These are phyloP conservation scores for Paulownia fortunei DNA, from an alignment of 257 asterid genomes.

Conservation along the genomic window DNA sequence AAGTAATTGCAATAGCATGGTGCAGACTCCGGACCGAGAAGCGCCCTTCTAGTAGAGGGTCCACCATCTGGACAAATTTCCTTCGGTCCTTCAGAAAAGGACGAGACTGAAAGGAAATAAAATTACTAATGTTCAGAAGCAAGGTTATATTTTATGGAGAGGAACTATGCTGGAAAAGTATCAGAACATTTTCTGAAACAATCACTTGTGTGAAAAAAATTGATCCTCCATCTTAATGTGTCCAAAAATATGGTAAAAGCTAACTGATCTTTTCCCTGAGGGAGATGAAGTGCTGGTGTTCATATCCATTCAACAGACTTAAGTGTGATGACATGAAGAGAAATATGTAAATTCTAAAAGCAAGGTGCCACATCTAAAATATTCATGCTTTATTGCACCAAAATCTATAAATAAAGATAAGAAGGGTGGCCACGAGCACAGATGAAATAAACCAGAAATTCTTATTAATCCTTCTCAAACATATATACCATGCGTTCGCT, in stretches of 20 bases:
- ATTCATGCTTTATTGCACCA: neutral
- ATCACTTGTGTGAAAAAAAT: neutral
- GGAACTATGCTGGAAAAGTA: neutral
- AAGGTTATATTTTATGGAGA: neutral
- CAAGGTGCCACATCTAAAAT: neutral
- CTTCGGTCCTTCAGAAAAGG: slow-evolving; percentile 70
- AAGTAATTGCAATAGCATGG: slow-evolving; percentile 76
- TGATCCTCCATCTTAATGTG: neutral
- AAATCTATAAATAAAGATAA: neutral
- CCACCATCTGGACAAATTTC: slow-evolving; percentile 66
- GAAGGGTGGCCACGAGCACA: neutral
- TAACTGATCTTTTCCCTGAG: no score
- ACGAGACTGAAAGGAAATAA: slow-evolving; percentile 52
- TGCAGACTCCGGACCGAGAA: slow-evolving; percentile 66
- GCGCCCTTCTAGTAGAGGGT: slow-evolving; percentile 69
- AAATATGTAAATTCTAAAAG: no score
- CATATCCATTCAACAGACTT: no score
- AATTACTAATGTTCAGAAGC: neutral
- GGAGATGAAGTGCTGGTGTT: no score
- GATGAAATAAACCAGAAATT: neutral
- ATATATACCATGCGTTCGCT: neutral
- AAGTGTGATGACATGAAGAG: no score
- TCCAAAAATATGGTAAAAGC: neutral
- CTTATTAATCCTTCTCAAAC: neutral
- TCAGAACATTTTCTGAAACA: neutral